These are phyloP conservation scores for Thalassiosira sp. DNA, from an alignment of 352 stramenopile genomes.

Conservation along the genomic window DNA sequence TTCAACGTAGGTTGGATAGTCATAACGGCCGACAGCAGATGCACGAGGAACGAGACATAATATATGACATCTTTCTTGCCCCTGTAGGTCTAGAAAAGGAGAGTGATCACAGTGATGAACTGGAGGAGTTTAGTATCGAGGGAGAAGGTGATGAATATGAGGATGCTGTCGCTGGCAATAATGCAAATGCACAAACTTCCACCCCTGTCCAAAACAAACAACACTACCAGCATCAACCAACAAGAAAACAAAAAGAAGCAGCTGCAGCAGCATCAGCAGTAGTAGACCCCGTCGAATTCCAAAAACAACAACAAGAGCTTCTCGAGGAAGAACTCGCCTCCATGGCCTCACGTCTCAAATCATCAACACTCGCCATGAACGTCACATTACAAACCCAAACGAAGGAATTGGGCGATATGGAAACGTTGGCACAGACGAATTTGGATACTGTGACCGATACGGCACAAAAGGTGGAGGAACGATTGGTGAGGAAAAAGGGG, in stretches of 20 bases:
- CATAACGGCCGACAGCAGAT: conserved; percentile 1
- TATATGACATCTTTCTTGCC: conserved; percentile 46
- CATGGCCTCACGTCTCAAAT: conserved; percentile 45
- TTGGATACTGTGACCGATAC: conserved; percentile 36
- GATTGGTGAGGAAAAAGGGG: conserved; percentile 37
- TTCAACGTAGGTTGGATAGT: conserved; percentile 26
- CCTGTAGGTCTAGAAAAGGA: conserved; percentile 2
- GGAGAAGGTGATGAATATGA: conserved; percentile 28
- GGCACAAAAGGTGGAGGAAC: conserved; percentile 34
- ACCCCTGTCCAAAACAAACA: conserved; percentile 6
- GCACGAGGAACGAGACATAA: conserved; percentile 24
- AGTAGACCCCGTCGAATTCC: conserved; percentile 41
- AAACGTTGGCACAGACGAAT: conserved; percentile 45
- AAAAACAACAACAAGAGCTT: conserved; percentile 53
- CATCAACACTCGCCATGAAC: conserved; percentile 53
- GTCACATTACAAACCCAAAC: conserved; percentile 47
- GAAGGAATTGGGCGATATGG: conserved; percentile 44
- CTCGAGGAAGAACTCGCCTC: conserved; percentile 46
- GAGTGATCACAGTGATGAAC: conserved; percentile 32
- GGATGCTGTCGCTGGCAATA: conserved; percentile 19
- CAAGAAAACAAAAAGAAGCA: not conserved
- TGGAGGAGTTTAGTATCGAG: conserved; percentile 61
- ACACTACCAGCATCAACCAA: conserved; percentile 14
- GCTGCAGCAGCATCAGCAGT: not conserved
- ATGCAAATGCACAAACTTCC: conserved; percentile 18